Evolutionary conservation across 257 asterid genomes (phyloP), one percentile per base, ranked within the genome.

Genomic region (Solanum rostratum): DNA sequence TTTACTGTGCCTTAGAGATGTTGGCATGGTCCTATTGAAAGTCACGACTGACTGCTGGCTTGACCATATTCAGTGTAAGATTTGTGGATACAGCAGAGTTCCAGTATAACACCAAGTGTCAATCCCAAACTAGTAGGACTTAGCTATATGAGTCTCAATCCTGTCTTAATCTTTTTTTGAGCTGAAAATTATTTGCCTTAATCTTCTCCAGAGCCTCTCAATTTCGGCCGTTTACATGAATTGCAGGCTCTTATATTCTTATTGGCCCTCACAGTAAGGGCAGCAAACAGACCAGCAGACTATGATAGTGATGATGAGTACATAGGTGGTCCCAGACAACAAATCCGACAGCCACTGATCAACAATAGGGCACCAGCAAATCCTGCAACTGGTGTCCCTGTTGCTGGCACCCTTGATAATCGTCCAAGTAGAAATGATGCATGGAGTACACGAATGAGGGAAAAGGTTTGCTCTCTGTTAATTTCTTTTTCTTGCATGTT

Each of bases 261-360:
- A 89, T 90, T 97, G 89, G 97, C 99, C 84, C 95, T 97, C 88
- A 74, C 93, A 66, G 98, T 94, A 62, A 93, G 97, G 89, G 95
- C 99, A 81, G 97, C 94, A 85, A 97, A 97, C 87, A 86, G 87
- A 86, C 98, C 99, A 52, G 93, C 95, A 84, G 94, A 94, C 43
- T 95, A 97, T 87, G 99, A 95, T 85, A 97, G 99, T 88, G 99
- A 97, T 78, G 99, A 97, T 85, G 99, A 97, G 90, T 95, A 94
- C 89, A 87, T 94, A 4, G 88, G 92, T 85, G 90, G 88, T 18
- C 93, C 96, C 54, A 94, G 99, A 89, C 97, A 92, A 82, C 98
- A 95, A 87, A 94, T 90, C 86, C 91, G 97, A 55, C 99, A 97
- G 88, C 99, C 98, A 33, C 84, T 97, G 85, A 89, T 97, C 83